Evolutionary conservation across 495 filamentous ascomycete species (phyloP).

Genomic region (Massariosphaeria phaeospora): DNA sequence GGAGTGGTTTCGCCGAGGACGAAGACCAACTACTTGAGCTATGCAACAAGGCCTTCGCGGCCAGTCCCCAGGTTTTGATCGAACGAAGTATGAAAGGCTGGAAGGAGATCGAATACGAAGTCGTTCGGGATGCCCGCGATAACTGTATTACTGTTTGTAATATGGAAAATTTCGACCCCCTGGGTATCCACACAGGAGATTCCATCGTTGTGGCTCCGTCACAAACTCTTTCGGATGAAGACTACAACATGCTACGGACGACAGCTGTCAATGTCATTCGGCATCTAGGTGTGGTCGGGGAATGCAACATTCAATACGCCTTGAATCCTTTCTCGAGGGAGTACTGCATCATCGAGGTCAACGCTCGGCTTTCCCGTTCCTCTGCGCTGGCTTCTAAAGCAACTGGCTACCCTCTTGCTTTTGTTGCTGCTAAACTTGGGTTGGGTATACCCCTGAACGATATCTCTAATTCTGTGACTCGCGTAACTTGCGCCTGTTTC

Average conservation of each 20-base stretch:
- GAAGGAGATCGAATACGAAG: conserved; percentile 99
- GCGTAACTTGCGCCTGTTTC: conserved; percentile 95
- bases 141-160: conserved; percentile 99
- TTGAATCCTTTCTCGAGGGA: conserved; percentile 90
- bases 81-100: conserved; percentile 99
- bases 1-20: conserved; percentile 91
- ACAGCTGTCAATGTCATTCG: conserved; percentile 95
- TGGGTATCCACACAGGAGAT: conserved; percentile 95
- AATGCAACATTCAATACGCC: conserved; percentile 98
- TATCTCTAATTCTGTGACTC: conserved; percentile 93
- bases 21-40: conserved; percentile 80
- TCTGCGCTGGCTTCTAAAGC: conserved; percentile 96
- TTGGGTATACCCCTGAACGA: conserved; percentile 93
- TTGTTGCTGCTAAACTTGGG: conserved; percentile 93
- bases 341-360: conserved; percentile 97
- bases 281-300: conserved; percentile 90
- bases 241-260: conserved; percentile 97
- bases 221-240: conserved; percentile 92
- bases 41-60: conserved; percentile 92
- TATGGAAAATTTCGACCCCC: conserved; percentile 98
- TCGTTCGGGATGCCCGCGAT: conserved; percentile 87
- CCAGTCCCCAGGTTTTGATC: conserved; percentile 91
- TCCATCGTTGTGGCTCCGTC: conserved; percentile 94
- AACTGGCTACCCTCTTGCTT: conserved; percentile 93
- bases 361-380: conserved; percentile 92